Evolutionary conservation across 2,329 filamentous ascomycete genomes (phyloP), one percentile per base, ranked within the genome.

Genomic region (Zymoseptoria brevis): DNA sequence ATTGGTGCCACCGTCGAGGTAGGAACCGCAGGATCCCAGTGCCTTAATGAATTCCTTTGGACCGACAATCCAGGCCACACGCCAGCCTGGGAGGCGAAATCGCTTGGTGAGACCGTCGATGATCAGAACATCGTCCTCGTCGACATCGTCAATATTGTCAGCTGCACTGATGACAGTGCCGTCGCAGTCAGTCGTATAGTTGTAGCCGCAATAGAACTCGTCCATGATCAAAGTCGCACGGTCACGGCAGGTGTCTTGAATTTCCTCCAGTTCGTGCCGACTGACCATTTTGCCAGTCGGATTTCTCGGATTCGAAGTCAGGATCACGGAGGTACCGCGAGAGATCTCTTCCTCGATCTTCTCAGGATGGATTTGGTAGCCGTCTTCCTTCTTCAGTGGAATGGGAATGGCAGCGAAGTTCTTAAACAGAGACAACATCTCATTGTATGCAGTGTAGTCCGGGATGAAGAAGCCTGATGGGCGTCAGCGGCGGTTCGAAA

Each of bases 61-160:
- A 1, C 93, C 93, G 57, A 97, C 75, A 67, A 97, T 91, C 93
- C 93, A 97, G 6, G 93, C 92, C 50, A 97, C 92, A 73, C 93
- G 88, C 91, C 93, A 97, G 62, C 93, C 93, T 1, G 93, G 93
- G 30, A 97, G 85, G 66, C 93, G 87, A 83, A 97, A 97, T 62
- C 93, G 88, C 83, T 97, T 97, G 68, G 93, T 97, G 24, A 97
- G 82, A 54, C 93, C 93, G 72, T 97, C 93, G 65, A 97, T 93
- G 74, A 97, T 89, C 64, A 97, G 83, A 1, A 97, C 92, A 58
- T 74, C 73, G 70, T 95, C 90, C 70, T 89, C 83, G 71, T 96
- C 85, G 16, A 96, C 91, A 68, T 96, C 91, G 58, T 90, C 83
- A 54, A 97, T 84, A 73, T 97, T 96, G 71, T 90, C 87, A 4